Base-by-base conservation (phyloP, 805 yeast species). In the Candida piceae region DNA sequence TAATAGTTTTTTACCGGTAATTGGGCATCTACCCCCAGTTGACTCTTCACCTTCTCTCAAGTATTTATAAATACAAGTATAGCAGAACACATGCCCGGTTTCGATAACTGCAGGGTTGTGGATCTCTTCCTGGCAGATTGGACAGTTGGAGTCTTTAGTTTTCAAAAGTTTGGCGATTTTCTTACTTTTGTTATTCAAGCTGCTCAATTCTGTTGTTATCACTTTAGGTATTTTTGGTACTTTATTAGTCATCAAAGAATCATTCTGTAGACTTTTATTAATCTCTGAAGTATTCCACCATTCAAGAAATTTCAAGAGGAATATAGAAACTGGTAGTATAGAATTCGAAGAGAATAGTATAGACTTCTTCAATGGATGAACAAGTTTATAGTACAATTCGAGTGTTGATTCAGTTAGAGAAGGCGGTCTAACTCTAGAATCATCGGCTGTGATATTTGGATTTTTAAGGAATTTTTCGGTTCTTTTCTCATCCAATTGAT, bases 221-320 rank as follows among this genome's bases (percentile, higher is more conserved):
- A 37, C 42, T 42, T 21, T 44, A 7, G 69, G 78, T 3, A 74
- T 39, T 29, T 32, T 32, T 7, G 44, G 50, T 12, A 32, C 45
- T 29, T 43, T 45, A n/a, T 39, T 39, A 12, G 38, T 25, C 5
- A 16, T 10, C 5, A 34, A 65, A 34, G 64, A 64, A 32, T 67
- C 70, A 39, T 72, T 73, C 17, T 75, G 69, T 32, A 41, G 82
- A 52, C 52, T 75, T 74, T 4, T 72, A 59, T 3, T 77, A 52
- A 86, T 74, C 41, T 83, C 86, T 12, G 88, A 78, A 18, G 84
- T 74, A 42, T 78, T 77, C 94, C 95, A 89, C 96, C 97, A 89
- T 58, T 89, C 97, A 24, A 87, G 67, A 49, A 89, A 85, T 60
- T 87, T 86, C 42, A 89, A 67, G 17, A 80, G 52, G 54, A 90